phyloP scores from a whole-genome alignment of 208 protist genomes.

The Angomonas ambiguus region DNA sequence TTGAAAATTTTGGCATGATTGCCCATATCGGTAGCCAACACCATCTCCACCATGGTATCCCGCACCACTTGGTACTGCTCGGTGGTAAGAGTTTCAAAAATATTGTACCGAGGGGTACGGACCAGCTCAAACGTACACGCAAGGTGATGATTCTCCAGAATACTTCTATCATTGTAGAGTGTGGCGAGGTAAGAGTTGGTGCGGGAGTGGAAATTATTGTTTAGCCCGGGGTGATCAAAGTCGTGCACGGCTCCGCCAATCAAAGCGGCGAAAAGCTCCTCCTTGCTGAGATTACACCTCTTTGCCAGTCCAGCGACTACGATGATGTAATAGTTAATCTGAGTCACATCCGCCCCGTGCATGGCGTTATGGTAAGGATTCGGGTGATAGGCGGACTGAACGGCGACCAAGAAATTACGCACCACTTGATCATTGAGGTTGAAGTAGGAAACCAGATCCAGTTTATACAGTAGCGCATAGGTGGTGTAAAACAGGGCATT shows the following conservation, averaged over 20 bases:
- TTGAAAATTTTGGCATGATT: slow-evolving; percentile 89
- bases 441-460: slow-evolving; percentile 83
- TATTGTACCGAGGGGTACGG: slow-evolving; percentile 68
- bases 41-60: slow-evolving; percentile 88
- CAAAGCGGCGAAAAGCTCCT: slow-evolving; percentile 89
- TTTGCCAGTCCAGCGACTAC: slow-evolving; percentile 59
- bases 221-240: slow-evolving; percentile 95
- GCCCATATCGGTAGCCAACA: slow-evolving; percentile 93
- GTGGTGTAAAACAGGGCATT: slow-evolving; percentile 87
- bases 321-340: slow-evolving; percentile 93
- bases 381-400: slow-evolving; percentile 86
- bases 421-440: slow-evolving; percentile 74
- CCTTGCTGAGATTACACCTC: slow-evolving; percentile 71
- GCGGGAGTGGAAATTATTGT: slow-evolving; percentile 96
- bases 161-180: slow-evolving; percentile 92
- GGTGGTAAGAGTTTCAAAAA: slow-evolving; percentile 68
- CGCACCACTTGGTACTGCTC: slow-evolving; percentile 81
- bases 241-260: slow-evolving; percentile 94
- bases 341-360: slow-evolving; percentile 91
- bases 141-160: slow-evolving; percentile 94
- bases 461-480: slow-evolving; percentile 83
- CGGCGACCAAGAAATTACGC: slow-evolving; percentile 76
- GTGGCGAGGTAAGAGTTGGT: slow-evolving; percentile 87
- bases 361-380: slow-evolving; percentile 92
- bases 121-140: slow-evolving; percentile 86